phyloP scores from a whole-genome alignment of 345 rosid genomes.

The Euclidium syriacum region DNA sequence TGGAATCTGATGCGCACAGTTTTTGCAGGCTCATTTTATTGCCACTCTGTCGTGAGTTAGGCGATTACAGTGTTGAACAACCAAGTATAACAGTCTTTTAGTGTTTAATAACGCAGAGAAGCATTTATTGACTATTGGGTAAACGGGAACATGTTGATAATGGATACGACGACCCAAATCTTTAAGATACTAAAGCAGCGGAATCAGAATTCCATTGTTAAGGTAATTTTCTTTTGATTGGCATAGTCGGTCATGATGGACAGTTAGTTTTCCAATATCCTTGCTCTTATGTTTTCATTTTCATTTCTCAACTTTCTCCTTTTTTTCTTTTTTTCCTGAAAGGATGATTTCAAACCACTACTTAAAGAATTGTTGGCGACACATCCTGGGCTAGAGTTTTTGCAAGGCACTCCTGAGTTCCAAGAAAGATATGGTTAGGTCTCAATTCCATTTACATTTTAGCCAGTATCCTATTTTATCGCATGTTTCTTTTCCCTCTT shows the following conservation, averaged over 20 bases:
- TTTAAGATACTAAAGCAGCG: constrained; percentile 70
- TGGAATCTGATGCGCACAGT: neutral
- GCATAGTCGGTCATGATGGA: neutral
- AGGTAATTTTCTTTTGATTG: constrained; percentile 41
- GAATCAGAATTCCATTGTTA: constrained; percentile 55
- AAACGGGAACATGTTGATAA: constrained; percentile 64
- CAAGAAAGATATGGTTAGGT: constrained; percentile 98
- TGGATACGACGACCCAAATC: constrained; percentile 74
- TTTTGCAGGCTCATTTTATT: neutral
- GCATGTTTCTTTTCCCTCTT: neutral
- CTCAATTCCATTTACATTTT: neutral
- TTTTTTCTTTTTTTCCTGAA: constrained; percentile 2
- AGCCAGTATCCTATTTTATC: neutral
- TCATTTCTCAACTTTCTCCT: neutral
- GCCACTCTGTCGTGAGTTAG: neutral
- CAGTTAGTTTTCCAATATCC: neutral
- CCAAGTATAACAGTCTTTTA: neutral
- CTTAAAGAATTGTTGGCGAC: constrained; percentile 88
- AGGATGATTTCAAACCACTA: constrained; percentile 92
- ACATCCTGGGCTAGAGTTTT: constrained; percentile 96
- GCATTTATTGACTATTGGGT: constrained; percentile 83
- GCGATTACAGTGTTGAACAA: neutral
- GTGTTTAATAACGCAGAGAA: constrained; percentile 43
- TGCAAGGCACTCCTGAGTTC: constrained; percentile 96
- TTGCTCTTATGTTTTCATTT: neutral